Conservation (phyloP, 2,329 filamentous ascomycete genomes). For the Botrytis pseudocinerea region DNA sequence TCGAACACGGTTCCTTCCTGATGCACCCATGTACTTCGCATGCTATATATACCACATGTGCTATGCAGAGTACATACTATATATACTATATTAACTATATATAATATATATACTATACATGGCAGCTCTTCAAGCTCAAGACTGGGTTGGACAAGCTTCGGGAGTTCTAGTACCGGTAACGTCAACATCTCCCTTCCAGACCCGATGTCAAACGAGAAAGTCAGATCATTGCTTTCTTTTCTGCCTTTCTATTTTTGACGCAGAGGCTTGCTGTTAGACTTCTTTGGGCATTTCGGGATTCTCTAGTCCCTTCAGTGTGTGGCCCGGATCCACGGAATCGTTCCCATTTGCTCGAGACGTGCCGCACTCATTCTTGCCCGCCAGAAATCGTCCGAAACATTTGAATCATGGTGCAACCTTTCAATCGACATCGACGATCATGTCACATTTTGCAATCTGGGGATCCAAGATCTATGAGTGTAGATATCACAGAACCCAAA, state of each 20-base stretch:
- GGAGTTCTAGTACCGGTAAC: background rate
- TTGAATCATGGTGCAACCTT: background rate
- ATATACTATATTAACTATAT: no score
- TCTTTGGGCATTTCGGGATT: background rate
- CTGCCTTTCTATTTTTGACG: background rate
- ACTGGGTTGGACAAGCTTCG: background rate
- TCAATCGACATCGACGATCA: constrained; percentile 14
- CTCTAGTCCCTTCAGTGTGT: background rate
- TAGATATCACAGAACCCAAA: background rate
- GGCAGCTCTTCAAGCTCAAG: background rate
- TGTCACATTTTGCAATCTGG: constrained; percentile 10
- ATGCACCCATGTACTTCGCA: no score
- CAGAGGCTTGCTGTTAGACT: background rate
- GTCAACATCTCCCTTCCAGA: background rate
- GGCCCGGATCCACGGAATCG: background rate
- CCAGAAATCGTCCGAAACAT: constrained; percentile 15
- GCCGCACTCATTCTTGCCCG: background rate
- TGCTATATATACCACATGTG: no score
- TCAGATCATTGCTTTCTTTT: background rate
- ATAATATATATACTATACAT: no score
- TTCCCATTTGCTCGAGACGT: constrained; percentile 7
- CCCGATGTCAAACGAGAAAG: background rate
- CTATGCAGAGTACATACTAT: no score
- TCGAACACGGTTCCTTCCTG: no score
- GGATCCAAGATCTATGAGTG: background rate